Evolutionary conservation across 441 rosid genomes (phyloP).

Genomic region (Arabidopsis hybrid): DNA sequence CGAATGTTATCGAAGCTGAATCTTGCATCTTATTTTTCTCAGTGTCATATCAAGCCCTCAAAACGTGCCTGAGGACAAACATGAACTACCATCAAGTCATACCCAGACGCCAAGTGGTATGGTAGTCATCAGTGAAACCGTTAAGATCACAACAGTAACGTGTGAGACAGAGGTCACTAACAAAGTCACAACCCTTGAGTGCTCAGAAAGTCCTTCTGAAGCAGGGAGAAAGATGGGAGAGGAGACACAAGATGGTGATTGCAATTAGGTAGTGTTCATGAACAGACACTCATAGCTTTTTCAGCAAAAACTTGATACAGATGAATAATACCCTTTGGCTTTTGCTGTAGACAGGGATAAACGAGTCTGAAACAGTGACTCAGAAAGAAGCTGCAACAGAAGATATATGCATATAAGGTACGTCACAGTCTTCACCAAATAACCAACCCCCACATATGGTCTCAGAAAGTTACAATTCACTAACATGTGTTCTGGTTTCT

Average conservation of each 20-base stretch:
- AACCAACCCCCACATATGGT: not conserved
- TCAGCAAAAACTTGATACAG: not conserved
- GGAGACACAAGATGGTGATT: conserved; percentile 18
- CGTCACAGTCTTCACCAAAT: conserved; percentile 4
- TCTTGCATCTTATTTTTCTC: conserved; percentile 25
- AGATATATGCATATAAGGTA: conserved; percentile 39
- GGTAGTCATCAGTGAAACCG: conserved; percentile 42
- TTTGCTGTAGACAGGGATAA: conserved; percentile 17
- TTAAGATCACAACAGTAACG: conserved; percentile 42
- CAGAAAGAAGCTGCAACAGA: not conserved
- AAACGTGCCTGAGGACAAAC: conserved; percentile 48
- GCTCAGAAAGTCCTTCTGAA: conserved; percentile 35
- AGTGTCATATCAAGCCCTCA: conserved; percentile 49
- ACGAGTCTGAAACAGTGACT: conserved; percentile 13
- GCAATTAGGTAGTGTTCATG: conserved; percentile 32
- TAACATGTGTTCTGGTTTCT: conserved; percentile 22
- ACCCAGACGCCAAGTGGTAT: conserved; percentile 40
- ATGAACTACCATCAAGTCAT: conserved; percentile 42
- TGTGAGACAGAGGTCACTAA: conserved; percentile 41
- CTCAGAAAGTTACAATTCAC: conserved; percentile 11
- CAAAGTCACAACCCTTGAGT: conserved; percentile 37
- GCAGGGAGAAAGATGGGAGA: conserved; percentile 34
- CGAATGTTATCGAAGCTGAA: conserved; percentile 11
- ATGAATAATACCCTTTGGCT: not conserved
- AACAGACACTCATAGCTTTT: not conserved